Conservation (phyloP, 805 yeast species). For the Yamadazyma tumulicola region DNA sequence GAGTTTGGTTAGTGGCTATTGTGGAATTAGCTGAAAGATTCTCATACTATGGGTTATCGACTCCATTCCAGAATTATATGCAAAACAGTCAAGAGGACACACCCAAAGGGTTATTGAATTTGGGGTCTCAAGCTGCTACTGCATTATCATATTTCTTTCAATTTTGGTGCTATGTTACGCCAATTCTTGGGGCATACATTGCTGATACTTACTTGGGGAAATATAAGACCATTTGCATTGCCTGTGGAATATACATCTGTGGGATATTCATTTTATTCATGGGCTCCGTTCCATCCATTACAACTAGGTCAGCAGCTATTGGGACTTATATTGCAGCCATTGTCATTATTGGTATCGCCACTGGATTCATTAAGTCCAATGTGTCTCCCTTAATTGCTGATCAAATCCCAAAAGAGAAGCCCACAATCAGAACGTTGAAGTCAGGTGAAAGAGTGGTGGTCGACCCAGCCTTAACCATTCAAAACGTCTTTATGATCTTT, state of each 20-base stretch:
- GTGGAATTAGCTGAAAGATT: constrained; percentile 82
- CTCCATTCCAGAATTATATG: constrained; percentile 78
- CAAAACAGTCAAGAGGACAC: constrained; percentile 44
- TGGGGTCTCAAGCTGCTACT: constrained; percentile 62
- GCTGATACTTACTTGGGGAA: constrained; percentile 77
- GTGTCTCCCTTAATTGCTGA: constrained; percentile 74
- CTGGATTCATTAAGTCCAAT: constrained; percentile 80
- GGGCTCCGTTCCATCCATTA: constrained; percentile 64
- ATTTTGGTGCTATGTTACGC: constrained; percentile 81
- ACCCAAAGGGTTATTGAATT: constrained; percentile 50
- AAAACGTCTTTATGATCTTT: constrained; percentile 71
- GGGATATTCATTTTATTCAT: constrained; percentile 65
- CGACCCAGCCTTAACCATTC: constrained; percentile 69
- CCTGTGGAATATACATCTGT: constrained; percentile 54
- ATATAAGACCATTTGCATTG: constrained; percentile 61
- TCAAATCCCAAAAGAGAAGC: constrained; percentile 42
- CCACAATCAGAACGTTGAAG: constrained; percentile 35
- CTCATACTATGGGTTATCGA: constrained; percentile 73
- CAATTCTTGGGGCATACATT: constrained; percentile 70
- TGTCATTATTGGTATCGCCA: constrained; percentile 66
- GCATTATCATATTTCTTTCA: constrained; percentile 73
- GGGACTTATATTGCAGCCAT: constrained; percentile 61
- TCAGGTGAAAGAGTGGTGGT: constrained; percentile 39
- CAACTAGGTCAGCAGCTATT: constrained; percentile 46
- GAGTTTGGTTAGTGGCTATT: constrained; percentile 62